These are phyloP conservation scores for Xylaria cubensis DNA, from an alignment of 495 filamentous ascomycete species.

Conservation along the genomic window DNA sequence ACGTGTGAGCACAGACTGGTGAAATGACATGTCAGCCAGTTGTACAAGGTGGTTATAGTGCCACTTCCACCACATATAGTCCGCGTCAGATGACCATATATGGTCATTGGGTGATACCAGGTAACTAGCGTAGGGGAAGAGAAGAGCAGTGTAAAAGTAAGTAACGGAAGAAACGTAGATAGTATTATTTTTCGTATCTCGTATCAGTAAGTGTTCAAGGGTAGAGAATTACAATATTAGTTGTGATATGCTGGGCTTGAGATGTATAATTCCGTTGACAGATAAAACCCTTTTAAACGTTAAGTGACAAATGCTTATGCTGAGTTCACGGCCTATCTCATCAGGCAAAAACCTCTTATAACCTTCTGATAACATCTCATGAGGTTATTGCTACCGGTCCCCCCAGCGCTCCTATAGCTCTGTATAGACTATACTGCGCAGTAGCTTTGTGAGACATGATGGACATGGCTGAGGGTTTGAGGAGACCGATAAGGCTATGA, in stretches of 20 bases:
- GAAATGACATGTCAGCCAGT: neutral
- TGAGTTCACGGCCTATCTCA: neutral
- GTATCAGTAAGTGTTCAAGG: neutral
- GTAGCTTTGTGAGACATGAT: neutral
- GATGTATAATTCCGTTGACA: neutral
- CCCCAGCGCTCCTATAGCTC: neutral
- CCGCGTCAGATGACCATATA: conserved; percentile 17
- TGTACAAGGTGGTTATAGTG: neutral
- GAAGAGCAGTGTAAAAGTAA: neutral
- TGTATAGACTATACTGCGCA: neutral
- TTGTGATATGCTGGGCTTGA: neutral
- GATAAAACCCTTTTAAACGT: neutral
- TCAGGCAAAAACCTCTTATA: neutral
- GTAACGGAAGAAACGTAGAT: neutral
- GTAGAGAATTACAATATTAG: neutral
- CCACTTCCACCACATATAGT: conserved; percentile 17
- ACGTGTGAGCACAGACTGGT: neutral
- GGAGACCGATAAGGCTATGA: neutral
- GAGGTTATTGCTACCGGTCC: neutral
- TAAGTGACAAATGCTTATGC: neutral
- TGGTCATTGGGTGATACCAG: neutral
- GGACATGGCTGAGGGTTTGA: neutral
- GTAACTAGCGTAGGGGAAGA: neutral
- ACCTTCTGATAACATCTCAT: neutral
- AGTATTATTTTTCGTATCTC: neutral